Base-by-base conservation (phyloP, 257 asterid species). In the Solanum verrucosum region DNA sequence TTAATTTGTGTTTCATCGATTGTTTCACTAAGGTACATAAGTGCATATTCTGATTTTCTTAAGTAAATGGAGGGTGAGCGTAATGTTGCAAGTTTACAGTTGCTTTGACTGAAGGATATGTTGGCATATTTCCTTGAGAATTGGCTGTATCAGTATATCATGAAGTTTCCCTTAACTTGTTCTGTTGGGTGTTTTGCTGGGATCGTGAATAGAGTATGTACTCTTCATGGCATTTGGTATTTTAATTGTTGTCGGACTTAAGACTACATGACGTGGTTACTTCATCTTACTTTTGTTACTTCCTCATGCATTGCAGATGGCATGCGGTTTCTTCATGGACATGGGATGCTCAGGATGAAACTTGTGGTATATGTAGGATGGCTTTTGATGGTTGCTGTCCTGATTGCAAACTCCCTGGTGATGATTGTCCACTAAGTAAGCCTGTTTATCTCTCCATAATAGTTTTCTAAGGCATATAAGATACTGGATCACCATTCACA, bases 301-400 rank as follows among this genome's bases (percentile, higher is more conserved):
- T 73, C 82, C 31, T 34, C 72, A 3, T 86, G 40, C 15, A 67
- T 87, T 86, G 60, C 87, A 95, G 98, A 87, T 96, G 98, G 99
- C 98, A 94, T 89, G 98, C 95, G 34, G 96, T 96, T 89, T 94
- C 97, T 88, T 94, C 96, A n/a, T 96, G 99, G 98, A 94, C 98
- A 87, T 95, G 99, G 99, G 95, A 96, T 90, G 99, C 98, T 29
- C 98, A 95, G 91, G 99, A 96, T 87, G 99, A 95, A 90, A 94
- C 98, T 29, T 96, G 99, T 83, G 99, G 99, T 72, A 94, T 96
- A 85, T 95, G 99, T 91, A 89, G 98, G 91, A 93, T 96, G 99
- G 96, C 96, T 40, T 93, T 94, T 88, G 98, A 96, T 92, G 98
- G 98, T 73, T 95, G 98, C 89, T 95, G 98, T 91, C 97, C 97